Evolutionary conservation across 257 asterid genomes (phyloP).

Genomic region (Rehmannia glutinosa): DNA sequence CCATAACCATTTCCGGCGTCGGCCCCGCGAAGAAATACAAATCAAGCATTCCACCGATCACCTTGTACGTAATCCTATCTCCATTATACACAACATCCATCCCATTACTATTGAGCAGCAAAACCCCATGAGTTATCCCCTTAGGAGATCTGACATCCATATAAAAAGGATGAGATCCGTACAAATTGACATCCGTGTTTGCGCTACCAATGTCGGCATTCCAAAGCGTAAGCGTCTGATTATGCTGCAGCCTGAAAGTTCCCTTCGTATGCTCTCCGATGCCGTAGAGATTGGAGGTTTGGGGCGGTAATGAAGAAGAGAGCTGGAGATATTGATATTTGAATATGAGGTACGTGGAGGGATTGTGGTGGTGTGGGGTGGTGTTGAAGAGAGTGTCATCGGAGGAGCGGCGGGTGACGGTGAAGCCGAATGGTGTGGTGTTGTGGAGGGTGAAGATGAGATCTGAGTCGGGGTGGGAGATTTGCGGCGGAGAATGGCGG

Average conservation of each 20-base stretch:
- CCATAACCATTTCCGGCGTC: constrained; percentile 63
- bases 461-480: constrained; percentile 37
- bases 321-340: constrained; percentile 88
- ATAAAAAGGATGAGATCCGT: constrained; percentile 90
- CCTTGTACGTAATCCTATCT: constrained; percentile 69
- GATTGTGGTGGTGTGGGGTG: constrained; percentile 11
- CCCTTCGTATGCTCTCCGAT: constrained; percentile 83
- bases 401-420: constrained; percentile 47
- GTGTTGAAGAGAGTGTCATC: constrained; percentile 40
- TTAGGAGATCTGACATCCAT: constrained; percentile 70
- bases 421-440: constrained; percentile 50
- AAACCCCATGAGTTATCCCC: constrained; percentile 69
- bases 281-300: constrained; percentile 62
- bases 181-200: constrained; percentile 56
- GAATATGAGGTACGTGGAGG: constrained; percentile 46
- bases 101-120: constrained; percentile 79
- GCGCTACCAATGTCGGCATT: constrained; percentile 62
- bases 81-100: constrained; percentile 76
- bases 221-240: constrained; percentile 82
- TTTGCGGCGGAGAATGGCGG: constrained; percentile 12
- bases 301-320: constrained; percentile 57
- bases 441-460: constrained; percentile 39
- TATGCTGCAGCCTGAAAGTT: constrained; percentile 46
- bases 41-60: constrained; percentile 79
- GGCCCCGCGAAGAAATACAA: constrained; percentile 82